Evolutionary conservation across 2,329 filamentous ascomycete genomes (phyloP).

Genomic region (Claviceps pazoutovae): DNA sequence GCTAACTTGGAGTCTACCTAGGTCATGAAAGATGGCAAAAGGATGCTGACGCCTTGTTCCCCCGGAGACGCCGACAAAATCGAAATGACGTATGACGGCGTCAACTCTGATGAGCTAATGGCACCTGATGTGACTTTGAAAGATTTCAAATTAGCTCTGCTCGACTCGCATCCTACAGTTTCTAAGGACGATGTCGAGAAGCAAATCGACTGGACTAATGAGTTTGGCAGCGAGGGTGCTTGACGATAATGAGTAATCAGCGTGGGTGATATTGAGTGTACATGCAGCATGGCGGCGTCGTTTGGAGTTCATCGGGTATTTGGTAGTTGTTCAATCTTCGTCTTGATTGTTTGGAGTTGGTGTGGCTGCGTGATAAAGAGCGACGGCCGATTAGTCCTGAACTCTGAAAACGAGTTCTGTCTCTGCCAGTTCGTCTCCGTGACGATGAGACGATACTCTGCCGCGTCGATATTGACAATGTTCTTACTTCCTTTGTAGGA

Average conservation of each 20-base stretch:
- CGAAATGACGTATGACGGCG: conserved; percentile 88
- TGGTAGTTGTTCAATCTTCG: conserved; percentile 7
- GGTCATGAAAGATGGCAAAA: conserved; percentile 54
- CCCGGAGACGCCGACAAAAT: conserved; percentile 74
- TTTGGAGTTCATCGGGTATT: conserved; percentile 15
- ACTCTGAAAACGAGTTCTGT: neutral
- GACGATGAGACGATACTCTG: neutral
- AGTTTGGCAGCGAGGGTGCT: conserved; percentile 85
- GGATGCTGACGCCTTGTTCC: conserved; percentile 78
- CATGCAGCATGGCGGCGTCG: conserved; percentile 16
- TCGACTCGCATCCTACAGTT: conserved; percentile 77
- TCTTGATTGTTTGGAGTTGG: conserved; percentile 5
- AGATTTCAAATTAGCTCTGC: conserved; percentile 88
- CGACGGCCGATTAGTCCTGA: neutral
- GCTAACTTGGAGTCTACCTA: conserved; percentile 29
- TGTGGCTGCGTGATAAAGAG: neutral
- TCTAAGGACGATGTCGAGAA: conserved; percentile 70
- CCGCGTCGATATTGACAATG: too few species aligned
- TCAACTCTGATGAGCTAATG: conserved; percentile 70
- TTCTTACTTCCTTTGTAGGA: neutral
- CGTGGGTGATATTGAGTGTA: conserved; percentile 7
- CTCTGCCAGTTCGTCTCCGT: neutral
- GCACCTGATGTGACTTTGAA: conserved; percentile 79
- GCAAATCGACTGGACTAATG: conserved; percentile 86
- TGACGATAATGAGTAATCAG: conserved; percentile 13